These are phyloP conservation scores for Parachlorella kessleri DNA, from an alignment of 139 green algal genomes.

Conservation along the genomic window DNA sequence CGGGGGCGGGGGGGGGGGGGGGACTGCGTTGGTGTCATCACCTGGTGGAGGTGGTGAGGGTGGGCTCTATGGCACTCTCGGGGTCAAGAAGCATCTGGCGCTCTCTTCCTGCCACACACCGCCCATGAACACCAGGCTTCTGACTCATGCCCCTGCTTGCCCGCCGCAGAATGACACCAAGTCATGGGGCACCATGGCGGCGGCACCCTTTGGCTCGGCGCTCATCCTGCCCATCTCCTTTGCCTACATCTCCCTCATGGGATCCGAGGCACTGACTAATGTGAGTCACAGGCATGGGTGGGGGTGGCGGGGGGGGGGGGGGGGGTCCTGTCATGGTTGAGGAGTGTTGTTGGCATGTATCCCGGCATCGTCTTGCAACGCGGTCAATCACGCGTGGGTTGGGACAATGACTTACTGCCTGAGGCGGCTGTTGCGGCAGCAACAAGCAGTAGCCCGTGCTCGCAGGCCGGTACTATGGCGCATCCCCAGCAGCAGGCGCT, in stretches of 20 bases:
- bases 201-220: constrained; percentile 93
- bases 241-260: constrained; percentile 99
- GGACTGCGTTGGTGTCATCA: background rate
- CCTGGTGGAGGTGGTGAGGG: background rate
- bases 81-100: constrained; percentile 89
- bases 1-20: no score
- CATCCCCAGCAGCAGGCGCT: no score
- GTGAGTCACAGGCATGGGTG: constrained; percentile 39
- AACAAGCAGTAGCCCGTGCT: no score
- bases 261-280: constrained; percentile 83
- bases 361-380: background rate
- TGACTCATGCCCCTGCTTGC: constrained; percentile 66
- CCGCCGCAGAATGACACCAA: background rate
- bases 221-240: constrained; percentile 99
- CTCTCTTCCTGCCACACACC: constrained; percentile 70
- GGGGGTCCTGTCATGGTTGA: no score
- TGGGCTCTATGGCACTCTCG: constrained; percentile 78
- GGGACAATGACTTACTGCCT: background rate
- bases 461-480: no score
- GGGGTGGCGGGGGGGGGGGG: no score
- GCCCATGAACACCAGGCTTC: constrained; percentile 95
- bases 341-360: no score
- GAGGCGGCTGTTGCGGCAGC: background rate
- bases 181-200: constrained; percentile 92
- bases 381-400: no score